Evolutionary conservation across 164 flowering plant genomes (phyloP).

Genomic region (Piper betle): DNA sequence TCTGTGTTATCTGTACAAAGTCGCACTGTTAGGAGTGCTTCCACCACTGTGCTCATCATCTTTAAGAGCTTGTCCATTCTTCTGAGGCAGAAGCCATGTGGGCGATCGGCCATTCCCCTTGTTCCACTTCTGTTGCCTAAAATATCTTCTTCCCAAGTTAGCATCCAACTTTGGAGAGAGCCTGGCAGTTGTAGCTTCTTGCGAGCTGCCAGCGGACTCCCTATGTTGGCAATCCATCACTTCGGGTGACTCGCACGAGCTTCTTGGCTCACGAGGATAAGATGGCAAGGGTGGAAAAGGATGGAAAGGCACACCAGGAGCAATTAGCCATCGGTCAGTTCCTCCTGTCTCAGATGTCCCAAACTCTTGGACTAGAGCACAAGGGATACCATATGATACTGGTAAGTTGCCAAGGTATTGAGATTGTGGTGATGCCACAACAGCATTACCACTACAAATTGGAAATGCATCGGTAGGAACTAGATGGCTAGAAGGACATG

Average conservation of each 20-base stretch:
- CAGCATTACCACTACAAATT: slow-evolving; percentile 16
- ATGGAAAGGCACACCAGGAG: slow-evolving; percentile 67
- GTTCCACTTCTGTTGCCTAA: slow-evolving; percentile 60
- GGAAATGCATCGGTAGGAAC: slow-evolving; percentile 18
- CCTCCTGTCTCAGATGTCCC: slow-evolving; percentile 32
- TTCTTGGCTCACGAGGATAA: slow-evolving; percentile 24
- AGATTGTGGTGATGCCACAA: slow-evolving; percentile 36
- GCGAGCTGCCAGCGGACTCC: slow-evolving; percentile 6
- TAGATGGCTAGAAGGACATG: slow-evolving; percentile 14
- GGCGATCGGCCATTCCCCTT: slow-evolving; percentile 6
- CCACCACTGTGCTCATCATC: too few relatives aligned
- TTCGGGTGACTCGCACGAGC: slow-evolving; percentile 4
- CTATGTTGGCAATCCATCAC: background rate
- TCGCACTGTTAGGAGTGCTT: slow-evolving; percentile 13
- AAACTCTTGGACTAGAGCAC: slow-evolving; percentile 33
- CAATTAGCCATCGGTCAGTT: slow-evolving; percentile 35
- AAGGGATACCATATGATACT: slow-evolving; percentile 68
- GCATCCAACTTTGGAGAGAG: slow-evolving; percentile 11
- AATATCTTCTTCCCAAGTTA: slow-evolving; percentile 44
- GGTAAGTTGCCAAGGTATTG: slow-evolving; percentile 46
- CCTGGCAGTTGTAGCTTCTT: slow-evolving; percentile 16
- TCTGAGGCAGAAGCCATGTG: slow-evolving; percentile 42
- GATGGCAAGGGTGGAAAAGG: slow-evolving; percentile 87
- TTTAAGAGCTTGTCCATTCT: slow-evolving; percentile 25
- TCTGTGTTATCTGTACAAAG: slow-evolving; percentile 18